Evolutionary conservation across 2,329 filamentous ascomycete species (phyloP), one percentile per base, ranked within the genome.

Genomic region (Bretziella fagacearum): DNA sequence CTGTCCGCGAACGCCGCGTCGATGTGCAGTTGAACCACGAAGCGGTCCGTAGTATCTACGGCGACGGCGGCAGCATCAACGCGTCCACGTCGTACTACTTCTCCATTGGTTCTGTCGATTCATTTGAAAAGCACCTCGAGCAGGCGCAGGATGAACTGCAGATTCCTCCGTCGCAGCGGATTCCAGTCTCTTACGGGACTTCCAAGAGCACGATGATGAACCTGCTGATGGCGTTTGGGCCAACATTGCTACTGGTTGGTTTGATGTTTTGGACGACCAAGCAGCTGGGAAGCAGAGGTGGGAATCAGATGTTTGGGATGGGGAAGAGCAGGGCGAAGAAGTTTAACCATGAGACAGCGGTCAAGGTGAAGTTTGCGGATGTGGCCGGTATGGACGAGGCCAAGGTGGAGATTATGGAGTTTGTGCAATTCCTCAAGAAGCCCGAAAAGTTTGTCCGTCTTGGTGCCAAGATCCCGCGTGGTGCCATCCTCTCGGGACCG

Each of bases 361-460:
- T 98, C 67, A 94, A 93, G 66, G 87, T 93, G 62, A 96, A 95
- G 64, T 98, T 98, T 61, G 70, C 84, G 40, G 91, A 98, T 60
- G 91, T 98, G 36, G 91, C 91, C 35, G 91, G 91, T 55, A 89
- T 96, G 79, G 91, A 98, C 60, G 91, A 98, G 65, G 91, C 91
- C 49, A 98, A 98, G 71, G 70, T 79, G 48, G 91, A 98, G 64
- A 98, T 98, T 55, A 95, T 96, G 86, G 91, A 98, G 63, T 98
- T 98, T 57, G 91, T 98, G 55, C 87, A 82, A 60, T 98, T 98
- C 70, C 66, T 98, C 53, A 89, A 95, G 68, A 82, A 91, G 57
- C 91, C 91, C 1, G 83, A 85, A 56, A 79, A 83, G 54, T 98
- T 94, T 65, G 80, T 94, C 65, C 84, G 83, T 62, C 76, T 98